Evolutionary conservation across 2,329 filamentous ascomycete species (phyloP), one percentile per base, ranked within the genome.

Genomic region (Diaporthe batatas): DNA sequence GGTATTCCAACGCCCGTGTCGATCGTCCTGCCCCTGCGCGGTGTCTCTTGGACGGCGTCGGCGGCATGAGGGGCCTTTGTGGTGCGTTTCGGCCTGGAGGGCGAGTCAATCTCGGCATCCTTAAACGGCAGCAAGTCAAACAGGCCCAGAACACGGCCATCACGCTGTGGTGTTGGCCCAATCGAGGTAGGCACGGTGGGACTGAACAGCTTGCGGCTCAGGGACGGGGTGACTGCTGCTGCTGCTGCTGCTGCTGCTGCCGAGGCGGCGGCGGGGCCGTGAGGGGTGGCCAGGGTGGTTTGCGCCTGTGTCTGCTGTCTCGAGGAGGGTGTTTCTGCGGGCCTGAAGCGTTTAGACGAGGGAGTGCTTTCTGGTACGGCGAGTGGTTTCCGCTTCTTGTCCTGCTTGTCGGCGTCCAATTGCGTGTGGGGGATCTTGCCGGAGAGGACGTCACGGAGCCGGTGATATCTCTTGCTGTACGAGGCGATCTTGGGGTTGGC

Each of bases 401-500:
- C 77, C 18, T 73, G 59, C 3, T 82, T 77, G 71, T 83, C 77
- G 75, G 82, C 77, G 42, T 58, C 18, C 12, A 44, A 42, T 12
- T 58, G 51, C 0, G 62, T 6, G 6, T 53, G 82, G 11, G 81
- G 80, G 67, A 84, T 75, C 78, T 90, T 91, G 72, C 89, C 89
- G 1, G 86, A 81, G 73, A 91, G 82, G 58, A 90, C 85, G 77
- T 90, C 87, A 75, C 91, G 88, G 68, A 92, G 80, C 76, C 87
- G 91, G 80, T 91, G 91, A 82, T 95, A 95, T 75, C 93, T 88
- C 79, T 93, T 94, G 82, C 96, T 96, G 79, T 94, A 95, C 59
- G 85, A 86, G 49, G 91, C 92, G 77, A 95, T 94, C 0, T 88
- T 87, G 8, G 89, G 86, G 77, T 94, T 91, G 68, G 87, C 86